Conservation (phyloP, 2,329 filamentous ascomycete genomes). For the Aspergillus transmontanensis region DNA sequence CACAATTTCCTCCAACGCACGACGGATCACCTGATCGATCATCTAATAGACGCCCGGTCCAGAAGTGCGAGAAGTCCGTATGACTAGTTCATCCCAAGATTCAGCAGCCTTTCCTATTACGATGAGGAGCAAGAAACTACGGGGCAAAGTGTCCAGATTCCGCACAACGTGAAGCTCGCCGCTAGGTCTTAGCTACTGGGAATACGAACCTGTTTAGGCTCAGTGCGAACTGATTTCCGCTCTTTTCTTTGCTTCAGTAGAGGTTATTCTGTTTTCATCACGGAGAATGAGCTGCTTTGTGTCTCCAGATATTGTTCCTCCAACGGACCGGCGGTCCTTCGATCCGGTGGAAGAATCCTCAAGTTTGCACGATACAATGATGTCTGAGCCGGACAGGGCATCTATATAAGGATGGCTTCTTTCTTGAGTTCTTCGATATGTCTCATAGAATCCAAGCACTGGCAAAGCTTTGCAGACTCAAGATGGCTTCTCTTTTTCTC, state of each 20-base stretch:
- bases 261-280: background rate
- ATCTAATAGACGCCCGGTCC: background rate
- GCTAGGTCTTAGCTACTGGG: background rate
- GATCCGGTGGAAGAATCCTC: background rate
- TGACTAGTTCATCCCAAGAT: background rate
- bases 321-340: background rate
- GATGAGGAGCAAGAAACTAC: background rate
- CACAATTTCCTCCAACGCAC: background rate
- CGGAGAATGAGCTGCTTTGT: background rate
- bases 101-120: background rate
- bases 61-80: too few species aligned
- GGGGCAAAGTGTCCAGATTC: background rate
- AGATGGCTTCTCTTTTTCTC: conserved; percentile 1
- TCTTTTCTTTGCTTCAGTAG: background rate
- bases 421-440: background rate
- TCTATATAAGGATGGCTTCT: background rate
- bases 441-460: background rate
- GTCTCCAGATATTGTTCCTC: background rate
- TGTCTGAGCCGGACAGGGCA: background rate
- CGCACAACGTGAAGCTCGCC: background rate
- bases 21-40: background rate
- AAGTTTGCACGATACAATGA: background rate
- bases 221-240: background rate
- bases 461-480: background rate
- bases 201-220: background rate